A percentile compares a stretch with the other conserved stretches of the same genome.
These are phyloP conservation scores for Mortierella sp. DNA, from an alignment of 371 early-diverging fungal species.

Conservation along the genomic window DNA sequence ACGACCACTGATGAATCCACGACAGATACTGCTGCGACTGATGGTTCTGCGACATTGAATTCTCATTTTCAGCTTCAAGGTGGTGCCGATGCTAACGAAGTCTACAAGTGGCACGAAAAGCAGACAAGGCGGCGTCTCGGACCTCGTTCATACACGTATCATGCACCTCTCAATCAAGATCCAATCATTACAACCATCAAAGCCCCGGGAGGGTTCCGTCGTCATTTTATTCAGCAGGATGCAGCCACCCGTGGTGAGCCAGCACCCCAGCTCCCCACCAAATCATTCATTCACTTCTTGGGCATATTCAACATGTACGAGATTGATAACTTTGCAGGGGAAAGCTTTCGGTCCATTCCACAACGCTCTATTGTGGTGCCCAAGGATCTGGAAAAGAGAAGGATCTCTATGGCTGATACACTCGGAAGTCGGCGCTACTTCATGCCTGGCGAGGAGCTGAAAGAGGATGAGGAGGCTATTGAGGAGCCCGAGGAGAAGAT, in stretches of 20 bases:
- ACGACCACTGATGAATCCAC: constrained; percentile 3
- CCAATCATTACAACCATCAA: constrained; percentile 42
- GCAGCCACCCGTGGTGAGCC: constrained; percentile 46
- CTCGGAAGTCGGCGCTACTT: constrained; percentile 40
- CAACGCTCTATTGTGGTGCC: constrained; percentile 34
- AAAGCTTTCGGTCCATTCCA: constrained; percentile 60
- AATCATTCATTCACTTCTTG: constrained; percentile 78
- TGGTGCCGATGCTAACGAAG: constrained; percentile 65
- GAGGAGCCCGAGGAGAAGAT: constrained; percentile 48
- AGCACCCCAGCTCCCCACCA: constrained; percentile 54
- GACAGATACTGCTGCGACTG: neutral
- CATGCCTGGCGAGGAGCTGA: constrained; percentile 63
- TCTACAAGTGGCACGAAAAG: constrained; percentile 68
- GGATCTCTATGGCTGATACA: constrained; percentile 16
- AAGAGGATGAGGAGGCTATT: constrained; percentile 57
- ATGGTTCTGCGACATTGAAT: constrained; percentile 1
- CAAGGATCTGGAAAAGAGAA: constrained; percentile 25
- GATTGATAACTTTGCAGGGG: constrained; percentile 80
- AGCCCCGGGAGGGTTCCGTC: constrained; percentile 79
- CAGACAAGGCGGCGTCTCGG: constrained; percentile 26
- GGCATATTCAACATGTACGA: constrained; percentile 63
- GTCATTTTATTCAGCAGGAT: constrained; percentile 71
- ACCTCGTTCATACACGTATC: constrained; percentile 46
- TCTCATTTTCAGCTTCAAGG: constrained; percentile 60
- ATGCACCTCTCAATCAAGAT: constrained; percentile 17